Base-by-base conservation (phyloP, 2,329 filamentous ascomycete species). In the Albifimbria verrucaria region DNA sequence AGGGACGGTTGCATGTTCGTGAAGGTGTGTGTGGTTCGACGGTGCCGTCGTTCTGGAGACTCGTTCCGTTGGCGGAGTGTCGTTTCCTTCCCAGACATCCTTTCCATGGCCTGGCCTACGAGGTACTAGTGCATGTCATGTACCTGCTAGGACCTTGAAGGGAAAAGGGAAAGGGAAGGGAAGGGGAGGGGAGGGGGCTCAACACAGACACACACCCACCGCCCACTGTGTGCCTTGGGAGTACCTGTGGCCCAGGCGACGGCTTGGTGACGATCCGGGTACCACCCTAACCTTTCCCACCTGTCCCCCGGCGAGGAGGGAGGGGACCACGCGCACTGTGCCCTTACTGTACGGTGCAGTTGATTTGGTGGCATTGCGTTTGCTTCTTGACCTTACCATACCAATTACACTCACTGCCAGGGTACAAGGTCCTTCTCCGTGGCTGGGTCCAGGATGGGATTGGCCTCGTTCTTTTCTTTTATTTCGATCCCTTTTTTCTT, bases 51-150 rank as follows among this genome's bases (percentile, higher is more conserved):
- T 52, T 47, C 57, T 59, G 56, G 56, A 57, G 56, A 56, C 55
- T 56, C 52, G 43, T 62, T 60, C 61, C 56, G 61, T 64, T 65
- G 62, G 61, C 59, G 59, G 57, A 60, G 58, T 53, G 58, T 57
- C 58, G 59, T 55, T 62, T 63, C 56, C 56, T 55, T 61, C 56
- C 60, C 56, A 59, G 59, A 57, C 59, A 60, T 57, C 55, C 47
- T 52, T 36, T 50, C 52, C 56, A 54, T 54, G 46, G 52, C 46
- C 28, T 54, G 46, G 52, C 46, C 28, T 45, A 44, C 52, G 20
- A 47, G 32, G 32, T 39, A 42, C 42, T 50, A 39, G 48, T 28
- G 41, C 49, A 39, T 39, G 32, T 39, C 49, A 39, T 39, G 32
- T 39, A 39, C 32, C 32, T 39, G 32, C 32, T 39, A n/a, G 32